Conservation (phyloP, 345 rosid species). For the sweet orange (Citrus sinensis) region DVS_A1.0 CM039163.1:49089001-49089500, state of each 20-base stretch:
- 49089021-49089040: neutral
- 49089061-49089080: neutral
- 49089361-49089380: constrained; percentile 92
- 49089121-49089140: neutral
- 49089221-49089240: neutral
- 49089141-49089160: neutral
- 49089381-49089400: constrained; percentile 92
- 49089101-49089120: neutral
- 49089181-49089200: neutral
- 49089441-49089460: constrained; percentile 99
- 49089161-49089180: neutral
- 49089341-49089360: constrained; percentile 96
- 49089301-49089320: neutral
- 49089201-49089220: neutral
- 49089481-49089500: constrained; percentile 95
- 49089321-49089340: constrained; percentile 70
- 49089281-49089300: neutral
- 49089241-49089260: neutral
- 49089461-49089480: constrained; percentile 98
- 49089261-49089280: neutral
- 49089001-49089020: neutral
- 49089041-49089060: neutral
- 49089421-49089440: constrained; percentile 94
- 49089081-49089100: neutral
- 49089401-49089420: constrained; percentile 99